Conservation (phyloP, 176 grass and related monocot species). For the Bothriochloa decipiens region DNA sequence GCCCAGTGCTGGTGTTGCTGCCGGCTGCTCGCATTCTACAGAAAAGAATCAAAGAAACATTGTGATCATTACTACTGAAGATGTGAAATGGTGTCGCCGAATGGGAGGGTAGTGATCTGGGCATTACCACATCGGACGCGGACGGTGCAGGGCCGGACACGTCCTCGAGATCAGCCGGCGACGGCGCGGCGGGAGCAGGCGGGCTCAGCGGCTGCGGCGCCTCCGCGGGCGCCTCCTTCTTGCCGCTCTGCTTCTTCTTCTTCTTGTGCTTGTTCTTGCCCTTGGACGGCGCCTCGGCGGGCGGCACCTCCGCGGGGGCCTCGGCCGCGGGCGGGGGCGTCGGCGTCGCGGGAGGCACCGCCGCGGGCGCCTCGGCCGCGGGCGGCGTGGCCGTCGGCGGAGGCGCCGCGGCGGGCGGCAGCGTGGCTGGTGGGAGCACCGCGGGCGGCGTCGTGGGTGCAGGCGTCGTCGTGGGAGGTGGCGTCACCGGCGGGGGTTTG, state of each 20-base stretch:
- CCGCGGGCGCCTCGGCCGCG: constrained; percentile 34
- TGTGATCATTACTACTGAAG: neutral
- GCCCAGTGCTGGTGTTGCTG: constrained; percentile 20
- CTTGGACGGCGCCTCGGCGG: constrained; percentile 60
- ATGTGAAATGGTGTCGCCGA: neutral
- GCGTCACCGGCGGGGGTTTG: constrained; percentile 11
- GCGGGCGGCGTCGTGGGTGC: constrained; percentile 11
- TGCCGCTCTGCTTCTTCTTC: constrained; percentile 59
- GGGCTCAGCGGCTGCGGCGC: constrained; percentile 67
- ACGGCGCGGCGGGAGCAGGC: constrained; percentile 63
- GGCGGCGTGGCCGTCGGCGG: constrained; percentile 1
- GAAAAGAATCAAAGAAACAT: neutral
- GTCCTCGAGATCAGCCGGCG: constrained; percentile 56
- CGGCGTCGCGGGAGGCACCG: constrained; percentile 10
- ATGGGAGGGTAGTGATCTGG: neutral
- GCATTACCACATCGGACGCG: constrained; percentile 68
- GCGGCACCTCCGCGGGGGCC: constrained; percentile 45
- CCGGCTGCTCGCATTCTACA: constrained; percentile 16
- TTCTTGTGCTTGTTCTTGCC: constrained; percentile 74
- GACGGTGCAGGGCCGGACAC: constrained; percentile 62
- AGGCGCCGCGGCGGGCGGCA: constrained; percentile 28
- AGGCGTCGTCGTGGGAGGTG: neutral
- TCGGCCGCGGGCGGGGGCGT: constrained; percentile 46
- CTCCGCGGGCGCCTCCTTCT: constrained; percentile 65
- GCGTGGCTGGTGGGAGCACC: constrained; percentile 25